phyloP scores from a whole-genome alignment of 2,329 filamentous ascomycete genomes.

The Cercospora sojina region DNA sequence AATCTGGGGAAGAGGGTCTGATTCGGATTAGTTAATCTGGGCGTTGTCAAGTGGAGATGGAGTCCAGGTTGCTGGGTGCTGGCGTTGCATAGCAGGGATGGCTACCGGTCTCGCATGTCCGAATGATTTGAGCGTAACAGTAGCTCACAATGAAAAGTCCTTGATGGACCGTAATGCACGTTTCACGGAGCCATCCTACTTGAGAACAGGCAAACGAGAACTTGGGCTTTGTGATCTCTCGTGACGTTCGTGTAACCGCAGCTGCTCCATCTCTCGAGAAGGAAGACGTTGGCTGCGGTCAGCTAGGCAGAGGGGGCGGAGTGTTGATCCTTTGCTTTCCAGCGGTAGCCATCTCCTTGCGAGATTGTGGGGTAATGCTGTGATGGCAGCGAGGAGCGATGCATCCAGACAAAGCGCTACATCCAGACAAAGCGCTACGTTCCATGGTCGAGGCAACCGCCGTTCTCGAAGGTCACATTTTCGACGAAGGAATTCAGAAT shows the following conservation, averaged over 20 bases:
- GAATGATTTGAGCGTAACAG: constrained; percentile 5
- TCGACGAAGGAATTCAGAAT: neutral
- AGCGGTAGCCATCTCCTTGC: too few relatives aligned
- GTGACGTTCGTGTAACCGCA: too few relatives aligned
- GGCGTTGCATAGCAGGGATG: neutral
- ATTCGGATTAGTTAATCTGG: neutral
- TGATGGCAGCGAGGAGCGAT: neutral
- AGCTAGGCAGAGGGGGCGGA: too few relatives aligned
- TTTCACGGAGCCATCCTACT: neutral
- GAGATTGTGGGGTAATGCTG: neutral
- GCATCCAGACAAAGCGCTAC: neutral
- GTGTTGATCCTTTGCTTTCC: too few relatives aligned
- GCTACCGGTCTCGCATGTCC: neutral
- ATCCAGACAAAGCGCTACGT: neutral
- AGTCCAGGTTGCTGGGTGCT: neutral
- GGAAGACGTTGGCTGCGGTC: too few relatives aligned
- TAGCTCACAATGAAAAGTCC: neutral
- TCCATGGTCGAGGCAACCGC: neutral
- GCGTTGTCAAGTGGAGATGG: neutral
- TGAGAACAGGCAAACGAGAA: too few relatives aligned
- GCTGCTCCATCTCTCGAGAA: too few relatives aligned
- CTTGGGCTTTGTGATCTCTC: too few relatives aligned
- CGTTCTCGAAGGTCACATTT: neutral
- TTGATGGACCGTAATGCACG: neutral
- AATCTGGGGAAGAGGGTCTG: neutral